Evolutionary conservation across 768 basidiomycete species (phyloP).

Genomic region (Pisolithus tinctorius): DNA sequence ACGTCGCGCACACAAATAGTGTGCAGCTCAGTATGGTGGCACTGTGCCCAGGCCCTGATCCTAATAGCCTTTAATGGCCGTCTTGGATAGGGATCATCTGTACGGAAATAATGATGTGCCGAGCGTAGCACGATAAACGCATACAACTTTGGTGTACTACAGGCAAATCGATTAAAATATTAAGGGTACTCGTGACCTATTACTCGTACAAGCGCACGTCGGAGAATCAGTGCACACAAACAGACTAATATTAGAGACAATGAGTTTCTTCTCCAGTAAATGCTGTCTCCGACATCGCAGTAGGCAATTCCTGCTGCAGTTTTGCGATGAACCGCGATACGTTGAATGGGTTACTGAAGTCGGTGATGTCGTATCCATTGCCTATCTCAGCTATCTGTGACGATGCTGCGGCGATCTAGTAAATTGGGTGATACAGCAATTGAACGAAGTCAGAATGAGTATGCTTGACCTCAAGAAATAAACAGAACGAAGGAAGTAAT

Average conservation of each 20-base stretch:
- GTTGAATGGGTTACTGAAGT: slow-evolving; percentile 26
- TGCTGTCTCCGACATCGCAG: slow-evolving; percentile 24
- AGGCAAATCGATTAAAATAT: no score
- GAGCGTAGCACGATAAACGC: no score
- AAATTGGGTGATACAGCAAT: neutral
- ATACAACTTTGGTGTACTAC: no score
- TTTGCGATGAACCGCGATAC: slow-evolving; percentile 25
- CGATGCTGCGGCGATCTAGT: slow-evolving; percentile 24
- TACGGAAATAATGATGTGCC: no score
- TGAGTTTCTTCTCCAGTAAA: slow-evolving; percentile 1
- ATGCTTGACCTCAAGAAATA: neutral
- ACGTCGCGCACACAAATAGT: slow-evolving; percentile 32
- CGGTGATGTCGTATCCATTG: slow-evolving; percentile 27
- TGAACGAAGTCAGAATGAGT: neutral
- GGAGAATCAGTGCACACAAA: no score
- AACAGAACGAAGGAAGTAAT: neutral
- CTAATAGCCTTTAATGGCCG: no score
- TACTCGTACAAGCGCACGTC: no score
- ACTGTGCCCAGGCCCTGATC: slow-evolving; percentile 21
- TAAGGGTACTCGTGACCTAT: no score
- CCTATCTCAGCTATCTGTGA: slow-evolving; percentile 29
- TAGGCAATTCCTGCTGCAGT: slow-evolving; percentile 26
- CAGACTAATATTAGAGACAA: no score
- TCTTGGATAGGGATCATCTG: no score
- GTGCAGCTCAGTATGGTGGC: slow-evolving; percentile 45